Percentiles rank a stretch among this genome's conserved stretches.
phyloP scores from a whole-genome alignment of 108 stramenopile species.

The Parietichytrium sp. region DNA sequence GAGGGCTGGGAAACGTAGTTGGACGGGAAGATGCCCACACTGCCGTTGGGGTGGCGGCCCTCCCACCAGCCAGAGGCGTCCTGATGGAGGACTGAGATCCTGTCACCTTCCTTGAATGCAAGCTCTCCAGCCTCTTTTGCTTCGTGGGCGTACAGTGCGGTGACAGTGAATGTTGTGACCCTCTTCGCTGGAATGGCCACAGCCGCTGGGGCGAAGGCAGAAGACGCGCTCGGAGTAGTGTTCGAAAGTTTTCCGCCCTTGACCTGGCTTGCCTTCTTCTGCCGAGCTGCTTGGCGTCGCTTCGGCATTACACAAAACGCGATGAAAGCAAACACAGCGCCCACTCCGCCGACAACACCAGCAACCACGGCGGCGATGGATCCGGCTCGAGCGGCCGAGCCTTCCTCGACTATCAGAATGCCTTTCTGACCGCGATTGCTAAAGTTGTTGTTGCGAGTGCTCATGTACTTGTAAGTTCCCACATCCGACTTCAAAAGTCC shows the following conservation, averaged over 20 bases:
- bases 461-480: constrained; percentile 47
- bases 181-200: no score
- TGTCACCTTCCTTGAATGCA: not conserved
- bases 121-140: constrained; percentile 14
- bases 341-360: not conserved
- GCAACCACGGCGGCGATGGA: not conserved
- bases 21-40: constrained; percentile 8
- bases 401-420: constrained; percentile 5
- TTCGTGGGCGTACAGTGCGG: not conserved
- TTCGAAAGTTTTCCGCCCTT: no score
- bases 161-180: not conserved
- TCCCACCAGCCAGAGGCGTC: constrained; percentile 31
- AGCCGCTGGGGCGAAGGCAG: no score
- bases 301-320: not conserved
- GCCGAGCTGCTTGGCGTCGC: no score
- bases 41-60: not conserved
- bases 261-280: no score
- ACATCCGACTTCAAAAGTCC: constrained; percentile 42
- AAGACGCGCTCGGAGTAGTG: no score
- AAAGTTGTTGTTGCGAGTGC: constrained; percentile 59
- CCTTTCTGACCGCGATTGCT: constrained; percentile 50
- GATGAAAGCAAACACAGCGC: not conserved
- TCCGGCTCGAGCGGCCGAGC: not conserved
- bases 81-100: not conserved
- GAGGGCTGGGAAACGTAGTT: not conserved